phyloP scores from a whole-genome alignment of 2,329 filamentous ascomycete genomes.

The Neonectria punicea region DNA sequence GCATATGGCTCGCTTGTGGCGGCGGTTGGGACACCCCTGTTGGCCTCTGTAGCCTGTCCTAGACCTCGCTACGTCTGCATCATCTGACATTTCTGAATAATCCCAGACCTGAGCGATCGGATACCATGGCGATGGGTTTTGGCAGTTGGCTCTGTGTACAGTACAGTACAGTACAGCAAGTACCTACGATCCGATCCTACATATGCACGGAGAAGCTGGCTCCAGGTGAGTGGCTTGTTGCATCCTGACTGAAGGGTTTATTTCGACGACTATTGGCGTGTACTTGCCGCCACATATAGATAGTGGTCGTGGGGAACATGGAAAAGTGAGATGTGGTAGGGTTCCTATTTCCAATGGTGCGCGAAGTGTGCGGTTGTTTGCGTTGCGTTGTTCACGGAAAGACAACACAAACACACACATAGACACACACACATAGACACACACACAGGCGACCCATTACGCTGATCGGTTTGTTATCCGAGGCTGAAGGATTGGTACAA shows the following conservation, averaged over 20 bases:
- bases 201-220: constrained; percentile 21
- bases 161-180: background rate
- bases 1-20: constrained; percentile 11
- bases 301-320: background rate
- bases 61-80: background rate
- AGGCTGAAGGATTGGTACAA: background rate
- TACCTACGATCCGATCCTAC: constrained; percentile 19
- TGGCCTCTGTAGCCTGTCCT: background rate
- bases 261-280: constrained; percentile 3
- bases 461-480: background rate
- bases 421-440: background rate
- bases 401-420: background rate
- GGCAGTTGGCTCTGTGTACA: background rate
- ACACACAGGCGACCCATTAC: background rate
- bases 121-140: constrained; percentile 6
- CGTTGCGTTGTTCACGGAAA: background rate
- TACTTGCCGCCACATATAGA: background rate
- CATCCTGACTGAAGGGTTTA: constrained; percentile 4
- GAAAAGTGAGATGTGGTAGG: background rate
- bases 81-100: background rate
- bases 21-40: constrained; percentile 10
- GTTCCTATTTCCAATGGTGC: background rate
- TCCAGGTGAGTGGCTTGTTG: background rate
- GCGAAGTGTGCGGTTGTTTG: background rate
- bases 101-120: constrained; percentile 11